Evolutionary conservation across 1,284 basidiomycete genomes (phyloP).

Genomic region (Trichosporon faecale): DNA sequence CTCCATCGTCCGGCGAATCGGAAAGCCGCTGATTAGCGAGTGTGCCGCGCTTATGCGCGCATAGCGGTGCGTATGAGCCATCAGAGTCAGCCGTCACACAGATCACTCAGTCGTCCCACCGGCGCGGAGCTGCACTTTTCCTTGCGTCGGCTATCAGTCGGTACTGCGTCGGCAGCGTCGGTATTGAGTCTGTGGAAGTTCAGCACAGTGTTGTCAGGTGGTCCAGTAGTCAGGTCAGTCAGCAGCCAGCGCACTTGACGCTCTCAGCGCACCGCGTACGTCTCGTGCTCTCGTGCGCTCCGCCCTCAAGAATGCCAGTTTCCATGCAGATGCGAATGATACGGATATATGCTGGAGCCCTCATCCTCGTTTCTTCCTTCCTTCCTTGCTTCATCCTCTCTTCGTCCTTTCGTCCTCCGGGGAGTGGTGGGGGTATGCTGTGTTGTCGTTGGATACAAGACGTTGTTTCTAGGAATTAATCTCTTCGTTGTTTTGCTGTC

Average conservation of each 20-base stretch:
- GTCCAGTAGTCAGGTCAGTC: too few species aligned
- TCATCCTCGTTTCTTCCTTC: not conserved
- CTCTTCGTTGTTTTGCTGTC: not conserved
- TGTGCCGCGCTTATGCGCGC: too few species aligned
- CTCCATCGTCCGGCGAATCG: not conserved
- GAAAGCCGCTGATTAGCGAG: not conserved
- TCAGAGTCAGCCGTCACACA: not conserved
- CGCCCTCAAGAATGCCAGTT: slow-evolving; percentile 7
- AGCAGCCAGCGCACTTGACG: too few species aligned
- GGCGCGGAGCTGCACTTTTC: too few species aligned
- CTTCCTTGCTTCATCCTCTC: not conserved
- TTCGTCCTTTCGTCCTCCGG: not conserved
- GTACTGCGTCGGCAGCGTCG: too few species aligned
- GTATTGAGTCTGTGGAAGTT: too few species aligned
- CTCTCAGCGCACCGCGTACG: not conserved
- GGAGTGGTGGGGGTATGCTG: not conserved
- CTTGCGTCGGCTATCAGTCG: too few species aligned
- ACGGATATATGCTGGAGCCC: slow-evolving; percentile 8
- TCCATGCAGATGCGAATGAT: slow-evolving; percentile 12
- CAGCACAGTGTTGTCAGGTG: too few species aligned
- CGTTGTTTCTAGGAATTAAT: not conserved
- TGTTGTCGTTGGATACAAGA: slow-evolving; percentile 3
- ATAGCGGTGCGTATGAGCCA: not conserved
- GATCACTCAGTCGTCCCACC: not conserved
- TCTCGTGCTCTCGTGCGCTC: not conserved